Evolutionary conservation across 805 yeast species (phyloP).

Genomic region (Dipodascopsis uninucleata): DNA sequence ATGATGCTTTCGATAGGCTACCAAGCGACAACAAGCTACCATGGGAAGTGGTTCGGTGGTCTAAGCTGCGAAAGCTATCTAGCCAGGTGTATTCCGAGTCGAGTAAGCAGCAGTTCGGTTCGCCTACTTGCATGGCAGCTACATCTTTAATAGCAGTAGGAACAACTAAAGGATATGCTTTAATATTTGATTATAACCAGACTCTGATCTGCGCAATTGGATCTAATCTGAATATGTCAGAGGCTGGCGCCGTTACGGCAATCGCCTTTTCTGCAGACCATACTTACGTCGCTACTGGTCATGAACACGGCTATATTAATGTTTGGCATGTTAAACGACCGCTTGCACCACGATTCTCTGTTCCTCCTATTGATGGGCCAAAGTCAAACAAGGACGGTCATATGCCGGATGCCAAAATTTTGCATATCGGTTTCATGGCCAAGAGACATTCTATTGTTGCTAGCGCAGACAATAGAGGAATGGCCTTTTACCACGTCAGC

Average conservation of each 20-base stretch:
- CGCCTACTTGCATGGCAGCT: conserved; percentile 46
- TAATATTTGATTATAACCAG: conserved; percentile 70
- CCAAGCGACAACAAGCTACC: conserved; percentile 21
- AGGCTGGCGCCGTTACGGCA: conserved; percentile 50
- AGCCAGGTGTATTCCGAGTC: conserved; percentile 38
- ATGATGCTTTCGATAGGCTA: conserved; percentile 21
- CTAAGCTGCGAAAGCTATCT: conserved; percentile 42
- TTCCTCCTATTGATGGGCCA: conserved; percentile 32
- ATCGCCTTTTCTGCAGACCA: conserved; percentile 66
- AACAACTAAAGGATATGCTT: conserved; percentile 60
- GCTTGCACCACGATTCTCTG: conserved; percentile 33
- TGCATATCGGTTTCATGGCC: conserved; percentile 48
- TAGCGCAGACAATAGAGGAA: conserved; percentile 54
- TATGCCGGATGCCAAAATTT: conserved; percentile 39
- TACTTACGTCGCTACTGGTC: conserved; percentile 65
- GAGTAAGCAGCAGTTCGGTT: conserved; percentile 45
- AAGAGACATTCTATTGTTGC: conserved; percentile 53
- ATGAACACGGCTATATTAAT: conserved; percentile 56
- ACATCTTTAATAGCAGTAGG: conserved; percentile 59
- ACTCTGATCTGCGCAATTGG: conserved; percentile 46
- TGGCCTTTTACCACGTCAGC: conserved; percentile 62
- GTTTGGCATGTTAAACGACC: conserved; percentile 59
- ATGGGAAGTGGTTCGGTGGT: conserved; percentile 39
- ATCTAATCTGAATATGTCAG: conserved; percentile 31
- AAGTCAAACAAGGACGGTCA: conserved; percentile 39